A percentile compares a stretch with the other conserved stretches of the same genome.
phyloP scores from a whole-genome alignment of 768 basidiomycete genomes.

The Mycena metata region DNA sequence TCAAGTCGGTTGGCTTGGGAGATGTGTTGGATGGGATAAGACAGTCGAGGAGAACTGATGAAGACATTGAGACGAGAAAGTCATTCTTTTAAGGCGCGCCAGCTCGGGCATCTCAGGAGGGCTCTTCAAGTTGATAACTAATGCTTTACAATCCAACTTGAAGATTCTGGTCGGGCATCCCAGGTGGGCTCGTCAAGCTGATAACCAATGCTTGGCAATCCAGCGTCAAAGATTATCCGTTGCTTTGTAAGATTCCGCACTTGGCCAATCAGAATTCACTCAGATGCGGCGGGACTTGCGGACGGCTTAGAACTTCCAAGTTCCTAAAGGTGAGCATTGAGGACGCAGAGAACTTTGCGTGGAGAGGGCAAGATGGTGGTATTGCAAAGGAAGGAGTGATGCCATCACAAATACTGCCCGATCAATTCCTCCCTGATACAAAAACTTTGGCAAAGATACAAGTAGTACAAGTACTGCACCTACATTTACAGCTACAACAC shows the following conservation, averaged over 20 bases:
- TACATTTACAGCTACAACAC: neutral
- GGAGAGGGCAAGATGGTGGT: too few relatives aligned
- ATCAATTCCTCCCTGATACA: too few relatives aligned
- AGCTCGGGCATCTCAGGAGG: neutral
- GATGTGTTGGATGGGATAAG: neutral
- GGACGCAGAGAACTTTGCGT: too few relatives aligned
- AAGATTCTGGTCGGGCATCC: too few relatives aligned
- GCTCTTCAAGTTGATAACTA: neutral
- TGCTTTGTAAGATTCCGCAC: neutral
- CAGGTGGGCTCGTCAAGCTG: neutral
- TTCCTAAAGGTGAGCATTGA: too few relatives aligned
- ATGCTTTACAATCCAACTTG: too few relatives aligned
- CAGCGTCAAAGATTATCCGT: neutral
- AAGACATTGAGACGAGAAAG: neutral
- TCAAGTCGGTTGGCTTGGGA: neutral
- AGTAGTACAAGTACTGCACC: neutral
- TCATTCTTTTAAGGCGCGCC: neutral
- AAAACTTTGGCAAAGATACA: too few relatives aligned
- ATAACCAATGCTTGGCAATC: constrained; percentile 7
- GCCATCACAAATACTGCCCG: too few relatives aligned
- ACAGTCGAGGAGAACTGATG: neutral
- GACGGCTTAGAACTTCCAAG: too few relatives aligned
- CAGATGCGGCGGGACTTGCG: too few relatives aligned
- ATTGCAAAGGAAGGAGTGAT: too few relatives aligned
- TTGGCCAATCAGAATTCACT: too few relatives aligned